Evolutionary conservation across 306 rosid species (phyloP).

Genomic region (Castanea sativa): DNA sequence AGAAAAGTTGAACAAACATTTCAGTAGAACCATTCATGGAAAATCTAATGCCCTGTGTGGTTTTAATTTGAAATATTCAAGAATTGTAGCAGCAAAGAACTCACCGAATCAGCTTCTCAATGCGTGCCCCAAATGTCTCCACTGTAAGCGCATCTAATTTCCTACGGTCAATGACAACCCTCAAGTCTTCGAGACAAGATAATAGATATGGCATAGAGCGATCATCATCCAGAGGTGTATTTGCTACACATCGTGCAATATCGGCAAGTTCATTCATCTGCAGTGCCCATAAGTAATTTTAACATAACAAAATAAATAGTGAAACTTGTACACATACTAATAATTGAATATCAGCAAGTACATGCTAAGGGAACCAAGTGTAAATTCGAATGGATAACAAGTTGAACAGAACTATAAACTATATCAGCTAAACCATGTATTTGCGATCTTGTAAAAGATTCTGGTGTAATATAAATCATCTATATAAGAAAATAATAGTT

Average conservation of each 20-base stretch:
- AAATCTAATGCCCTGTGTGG: not conserved
- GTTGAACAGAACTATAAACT: not conserved
- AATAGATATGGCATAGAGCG: conserved; percentile 60
- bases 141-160: conserved; percentile 85
- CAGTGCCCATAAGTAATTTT: conserved; percentile 28
- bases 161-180: conserved; percentile 75
- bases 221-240: conserved; percentile 81
- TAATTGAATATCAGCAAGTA: not conserved
- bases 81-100: conserved; percentile 30
- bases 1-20: not conserved
- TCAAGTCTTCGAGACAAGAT: conserved; percentile 87
- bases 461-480: not conserved
- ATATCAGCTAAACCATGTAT: not conserved
- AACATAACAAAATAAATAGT: conserved; percentile 10
- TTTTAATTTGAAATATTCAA: conserved; percentile 6
- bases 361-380: not conserved
- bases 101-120: conserved; percentile 88
- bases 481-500: not conserved
- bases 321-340: conserved; percentile 1
- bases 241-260: conserved; percentile 88
- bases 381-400: not conserved
- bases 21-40: not conserved
- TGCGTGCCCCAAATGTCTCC: conserved; percentile 91
- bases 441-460: not conserved
- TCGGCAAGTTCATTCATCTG: conserved; percentile 96